Conservation (phyloP, 2,329 filamentous ascomycete species). For the Clonostachys chloroleuca region DNA sequence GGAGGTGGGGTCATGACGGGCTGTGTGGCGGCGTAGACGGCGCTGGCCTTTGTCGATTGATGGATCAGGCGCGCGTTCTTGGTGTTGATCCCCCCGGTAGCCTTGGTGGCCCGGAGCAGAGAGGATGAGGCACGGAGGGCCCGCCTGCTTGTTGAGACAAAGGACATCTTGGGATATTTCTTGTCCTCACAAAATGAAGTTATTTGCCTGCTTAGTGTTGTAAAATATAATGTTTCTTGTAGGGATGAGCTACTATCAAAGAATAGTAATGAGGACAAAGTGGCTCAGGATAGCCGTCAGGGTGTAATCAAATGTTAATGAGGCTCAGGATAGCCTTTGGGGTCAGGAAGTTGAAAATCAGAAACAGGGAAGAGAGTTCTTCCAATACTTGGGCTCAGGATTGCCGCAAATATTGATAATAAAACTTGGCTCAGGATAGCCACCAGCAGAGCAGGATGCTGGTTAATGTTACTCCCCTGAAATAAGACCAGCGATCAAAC, state of each 20-base stretch:
- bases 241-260: background rate
- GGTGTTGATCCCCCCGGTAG: background rate
- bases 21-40: conserved; percentile 9
- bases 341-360: background rate
- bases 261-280: background rate
- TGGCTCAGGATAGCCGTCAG: conserved; percentile 5
- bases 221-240: background rate
- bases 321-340: conserved; percentile 4
- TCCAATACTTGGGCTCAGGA: background rate
- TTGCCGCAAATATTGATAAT: background rate
- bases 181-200: background rate
- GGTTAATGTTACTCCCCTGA: background rate
- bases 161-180: conserved; percentile 1
- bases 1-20: conserved; percentile 1
- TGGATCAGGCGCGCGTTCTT: conserved; percentile 10
- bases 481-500: too few relatives aligned
- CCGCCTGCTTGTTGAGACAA: conserved; percentile 1
- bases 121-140: conserved; percentile 2
- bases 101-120: background rate
- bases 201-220: background rate
- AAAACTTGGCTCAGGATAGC: conserved; percentile 1
- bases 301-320: background rate
- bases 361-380: background rate
- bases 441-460: background rate
- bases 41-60: conserved; percentile 10